Evolutionary conservation across 2,329 filamentous ascomycete species (phyloP).

Genomic region (Fusarium dimerum): DNA sequence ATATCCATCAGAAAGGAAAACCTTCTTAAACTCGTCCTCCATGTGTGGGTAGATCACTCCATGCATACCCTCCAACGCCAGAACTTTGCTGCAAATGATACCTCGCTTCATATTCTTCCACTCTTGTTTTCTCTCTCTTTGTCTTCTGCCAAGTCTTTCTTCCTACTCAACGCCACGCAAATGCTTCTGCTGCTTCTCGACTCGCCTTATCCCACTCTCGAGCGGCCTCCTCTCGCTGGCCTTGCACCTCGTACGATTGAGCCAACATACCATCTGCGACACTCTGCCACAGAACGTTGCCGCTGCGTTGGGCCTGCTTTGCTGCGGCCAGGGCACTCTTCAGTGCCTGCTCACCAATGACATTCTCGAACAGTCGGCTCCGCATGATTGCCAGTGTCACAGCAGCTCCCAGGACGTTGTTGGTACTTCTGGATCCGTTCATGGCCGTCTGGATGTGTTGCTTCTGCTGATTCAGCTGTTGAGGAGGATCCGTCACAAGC

Average conservation of each 20-base stretch:
- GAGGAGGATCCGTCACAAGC: conserved; percentile 60
- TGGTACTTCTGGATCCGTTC: conserved; percentile 65
- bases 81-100: conserved; percentile 19
- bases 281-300: conserved; percentile 75
- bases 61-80: neutral
- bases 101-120: conserved; percentile 18
- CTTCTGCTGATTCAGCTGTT: conserved; percentile 75
- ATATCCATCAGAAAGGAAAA: conserved; percentile 23
- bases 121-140: conserved; percentile 19
- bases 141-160: conserved; percentile 1
- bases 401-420: conserved; percentile 78
- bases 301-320: conserved; percentile 67
- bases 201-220: conserved; percentile 44
- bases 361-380: conserved; percentile 76
- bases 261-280: conserved; percentile 79
- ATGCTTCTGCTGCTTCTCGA: conserved; percentile 44
- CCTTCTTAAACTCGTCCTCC: conserved; percentile 13
- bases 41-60: neutral
- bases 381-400: conserved; percentile 87
- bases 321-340: conserved; percentile 73
- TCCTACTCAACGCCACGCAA: conserved; percentile 35
- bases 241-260: conserved; percentile 72
- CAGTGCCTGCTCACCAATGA: conserved; percentile 77
- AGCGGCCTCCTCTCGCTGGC: conserved; percentile 51
- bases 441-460: conserved; percentile 74